Conservation (phyloP, 768 basidiomycete genomes). For the Suillus discolor region DNA sequence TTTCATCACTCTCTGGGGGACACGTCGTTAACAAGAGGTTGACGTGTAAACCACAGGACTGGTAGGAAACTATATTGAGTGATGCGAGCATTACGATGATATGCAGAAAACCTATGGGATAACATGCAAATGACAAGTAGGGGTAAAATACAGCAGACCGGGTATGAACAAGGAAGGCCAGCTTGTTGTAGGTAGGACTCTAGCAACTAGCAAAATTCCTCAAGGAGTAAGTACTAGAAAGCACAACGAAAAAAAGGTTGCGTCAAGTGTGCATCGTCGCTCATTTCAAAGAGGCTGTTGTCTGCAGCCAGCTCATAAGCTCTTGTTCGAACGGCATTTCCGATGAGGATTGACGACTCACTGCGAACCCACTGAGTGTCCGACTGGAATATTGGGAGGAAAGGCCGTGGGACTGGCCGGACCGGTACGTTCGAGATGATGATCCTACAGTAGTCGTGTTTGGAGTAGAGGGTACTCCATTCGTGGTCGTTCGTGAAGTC, state of each 20-base stretch:
- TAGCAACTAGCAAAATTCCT: constrained; percentile 30
- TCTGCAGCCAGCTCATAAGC: constrained; percentile 40
- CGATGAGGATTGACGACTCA: constrained; percentile 46
- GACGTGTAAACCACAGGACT: neutral
- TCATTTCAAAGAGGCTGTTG: constrained; percentile 35
- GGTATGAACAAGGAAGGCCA: constrained; percentile 43
- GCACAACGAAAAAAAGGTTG: constrained; percentile 11
- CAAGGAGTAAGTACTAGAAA: constrained; percentile 15
- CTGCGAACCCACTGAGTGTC: constrained; percentile 70
- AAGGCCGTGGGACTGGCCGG: constrained; percentile 69
- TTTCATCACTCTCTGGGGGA: neutral
- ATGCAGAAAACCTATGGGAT: constrained; percentile 38
- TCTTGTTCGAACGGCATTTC: constrained; percentile 37
- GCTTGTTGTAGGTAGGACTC: constrained; percentile 32
- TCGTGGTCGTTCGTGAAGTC: constrained; percentile 54
- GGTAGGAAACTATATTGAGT: constrained; percentile 25
- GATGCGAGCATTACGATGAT: constrained; percentile 42
- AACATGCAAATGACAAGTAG: constrained; percentile 35
- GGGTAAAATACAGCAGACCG: constrained; percentile 45
- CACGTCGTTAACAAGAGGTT: neutral
- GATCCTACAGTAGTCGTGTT: constrained; percentile 59
- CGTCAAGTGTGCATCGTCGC: constrained; percentile 13
- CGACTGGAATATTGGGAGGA: constrained; percentile 78
- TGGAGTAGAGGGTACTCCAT: constrained; percentile 60
- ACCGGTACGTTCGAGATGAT: constrained; percentile 64